phyloP scores from a whole-genome alignment of 441 rosid species.

The Mallotus repandus region DNA sequence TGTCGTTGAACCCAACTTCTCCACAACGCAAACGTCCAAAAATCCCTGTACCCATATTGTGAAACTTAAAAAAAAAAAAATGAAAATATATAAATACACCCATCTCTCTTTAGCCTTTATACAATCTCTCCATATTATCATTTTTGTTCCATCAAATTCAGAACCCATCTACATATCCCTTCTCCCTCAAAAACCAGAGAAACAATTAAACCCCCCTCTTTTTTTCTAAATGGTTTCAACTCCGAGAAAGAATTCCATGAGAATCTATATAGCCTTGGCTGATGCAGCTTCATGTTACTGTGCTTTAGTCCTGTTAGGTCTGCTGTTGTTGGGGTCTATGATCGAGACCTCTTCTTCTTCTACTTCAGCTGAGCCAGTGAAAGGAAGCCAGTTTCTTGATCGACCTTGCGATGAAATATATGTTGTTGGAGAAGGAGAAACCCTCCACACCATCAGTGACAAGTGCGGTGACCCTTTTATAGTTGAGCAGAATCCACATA shows the following conservation, averaged over 20 bases:
- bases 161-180: background rate
- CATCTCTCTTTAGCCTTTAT: background rate
- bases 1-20: conserved; percentile 27
- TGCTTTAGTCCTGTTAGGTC: conserved; percentile 47
- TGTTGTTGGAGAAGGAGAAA: conserved; percentile 90
- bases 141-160: background rate
- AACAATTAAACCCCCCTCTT: background rate
- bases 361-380: conserved; percentile 27
- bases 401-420: conserved; percentile 89
- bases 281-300: conserved; percentile 71
- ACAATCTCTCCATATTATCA: background rate
- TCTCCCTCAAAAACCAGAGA: background rate
- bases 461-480: conserved; percentile 91
- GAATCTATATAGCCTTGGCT: conserved; percentile 27
- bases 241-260: conserved; percentile 27
- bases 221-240: conserved; percentile 5
- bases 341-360: conserved; percentile 31
- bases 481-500: conserved; percentile 92
- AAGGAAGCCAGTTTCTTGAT: conserved; percentile 41
- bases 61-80: too few relatives aligned
- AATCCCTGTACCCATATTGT: too few relatives aligned
- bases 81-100: background rate
- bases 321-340: conserved; percentile 55
- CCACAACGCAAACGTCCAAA: conserved; percentile 17
- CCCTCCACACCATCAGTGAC: conserved; percentile 80